phyloP scores from a whole-genome alignment of 495 filamentous ascomycete genomes.

The Gamarada debralockiae region DNA sequence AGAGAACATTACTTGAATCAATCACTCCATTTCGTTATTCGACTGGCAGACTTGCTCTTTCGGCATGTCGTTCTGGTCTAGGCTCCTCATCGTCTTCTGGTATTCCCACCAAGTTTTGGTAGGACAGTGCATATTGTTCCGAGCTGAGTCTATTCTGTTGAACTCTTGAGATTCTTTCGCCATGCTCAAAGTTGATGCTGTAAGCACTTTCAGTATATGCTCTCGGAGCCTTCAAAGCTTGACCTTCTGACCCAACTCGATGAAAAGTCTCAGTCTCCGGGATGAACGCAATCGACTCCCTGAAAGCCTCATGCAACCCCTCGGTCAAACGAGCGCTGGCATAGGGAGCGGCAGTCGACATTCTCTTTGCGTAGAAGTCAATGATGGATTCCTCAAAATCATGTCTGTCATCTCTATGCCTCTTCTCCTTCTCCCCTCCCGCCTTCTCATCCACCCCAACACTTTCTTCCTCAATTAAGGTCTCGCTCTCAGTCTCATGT shows the following conservation, averaged over 20 bases:
- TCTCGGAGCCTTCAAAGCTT: neutral
- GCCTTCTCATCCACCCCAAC: neutral
- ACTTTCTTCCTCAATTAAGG: neutral
- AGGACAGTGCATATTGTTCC: neutral
- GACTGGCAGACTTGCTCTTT: neutral
- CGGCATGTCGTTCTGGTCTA: neutral
- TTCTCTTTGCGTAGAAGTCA: constrained; percentile 10
- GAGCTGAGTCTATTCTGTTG: too few species aligned
- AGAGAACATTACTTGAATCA: too few species aligned
- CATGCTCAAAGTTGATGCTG: too few species aligned
- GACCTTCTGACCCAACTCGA: neutral
- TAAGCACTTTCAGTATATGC: neutral
- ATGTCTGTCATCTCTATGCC: constrained; percentile 2
- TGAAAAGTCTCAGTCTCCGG: neutral
- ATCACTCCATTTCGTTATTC: too few species aligned
- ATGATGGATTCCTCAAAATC: constrained; percentile 16
- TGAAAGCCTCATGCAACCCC: constrained; percentile 7
- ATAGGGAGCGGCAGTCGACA: neutral
- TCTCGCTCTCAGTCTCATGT: neutral
- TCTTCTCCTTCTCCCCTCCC: neutral
- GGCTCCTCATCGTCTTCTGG: neutral
- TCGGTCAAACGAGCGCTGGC: neutral
- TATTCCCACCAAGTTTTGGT: neutral
- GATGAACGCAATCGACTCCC: neutral
- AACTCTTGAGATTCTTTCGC: too few species aligned